phyloP scores from a whole-genome alignment of 2,329 filamentous ascomycete genomes.

The Ustilaginoidea virens region DNA sequence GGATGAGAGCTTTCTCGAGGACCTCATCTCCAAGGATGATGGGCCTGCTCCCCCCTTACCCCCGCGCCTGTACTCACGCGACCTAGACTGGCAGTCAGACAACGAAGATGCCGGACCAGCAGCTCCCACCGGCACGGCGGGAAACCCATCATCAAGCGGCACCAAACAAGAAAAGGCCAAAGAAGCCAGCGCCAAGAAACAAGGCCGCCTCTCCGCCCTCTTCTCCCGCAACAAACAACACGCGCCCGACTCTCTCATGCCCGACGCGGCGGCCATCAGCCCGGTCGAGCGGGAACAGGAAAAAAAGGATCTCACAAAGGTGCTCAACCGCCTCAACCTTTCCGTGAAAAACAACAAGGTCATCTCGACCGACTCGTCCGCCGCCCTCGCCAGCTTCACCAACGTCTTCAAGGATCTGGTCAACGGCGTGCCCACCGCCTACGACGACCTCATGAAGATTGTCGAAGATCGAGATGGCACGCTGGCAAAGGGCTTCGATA shows the following conservation, averaged over 20 bases:
- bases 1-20: slow-evolving; percentile 43
- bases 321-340: slow-evolving; percentile 75
- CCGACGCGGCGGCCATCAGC: slow-evolving; percentile 18
- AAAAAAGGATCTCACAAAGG: slow-evolving; percentile 57
- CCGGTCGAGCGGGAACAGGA: slow-evolving; percentile 30
- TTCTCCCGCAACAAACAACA: slow-evolving; percentile 26
- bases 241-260: slow-evolving; percentile 18
- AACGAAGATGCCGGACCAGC: slow-evolving; percentile 14
- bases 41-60: slow-evolving; percentile 38
- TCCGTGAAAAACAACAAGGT: slow-evolving; percentile 73
- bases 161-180: slow-evolving; percentile 17
- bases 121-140: slow-evolving; percentile 14
- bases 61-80: slow-evolving; percentile 32
- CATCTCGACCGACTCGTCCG: slow-evolving; percentile 71
- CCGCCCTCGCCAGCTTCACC: slow-evolving; percentile 72
- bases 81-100: slow-evolving; percentile 30
- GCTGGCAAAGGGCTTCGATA: slow-evolving; percentile 44
- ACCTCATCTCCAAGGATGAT: slow-evolving; percentile 29
- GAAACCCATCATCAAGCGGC: slow-evolving; percentile 11
- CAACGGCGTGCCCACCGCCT: slow-evolving; percentile 86
- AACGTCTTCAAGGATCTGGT: slow-evolving; percentile 82
- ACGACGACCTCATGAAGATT: slow-evolving; percentile 61
- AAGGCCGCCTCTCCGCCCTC: slow-evolving; percentile 19
- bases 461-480: slow-evolving; percentile 45
- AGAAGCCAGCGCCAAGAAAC: slow-evolving; percentile 14